Evolutionary conservation across 768 basidiomycete species (phyloP), one percentile per base, ranked within the genome.

Genomic region (Sarcomyxa edulis): DNA sequence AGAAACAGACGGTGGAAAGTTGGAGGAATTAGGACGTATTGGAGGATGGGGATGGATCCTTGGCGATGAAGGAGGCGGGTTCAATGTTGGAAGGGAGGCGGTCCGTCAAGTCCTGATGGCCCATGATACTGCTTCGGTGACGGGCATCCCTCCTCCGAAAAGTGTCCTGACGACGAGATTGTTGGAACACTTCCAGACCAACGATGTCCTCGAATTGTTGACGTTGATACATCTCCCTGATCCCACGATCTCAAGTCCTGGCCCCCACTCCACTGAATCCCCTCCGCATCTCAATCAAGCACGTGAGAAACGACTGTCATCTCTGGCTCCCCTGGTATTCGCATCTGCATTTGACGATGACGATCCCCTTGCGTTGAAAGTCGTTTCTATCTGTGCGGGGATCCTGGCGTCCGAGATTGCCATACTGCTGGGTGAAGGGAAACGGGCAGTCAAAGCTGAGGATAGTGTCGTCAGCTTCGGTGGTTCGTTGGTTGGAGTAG

Each of bases 21-120:
- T 84, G 15, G 53, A 72, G 33, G 79, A 86, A 49, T 69, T 86
- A 28, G 84, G 78, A 1, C 71, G 87, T 6, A 69, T 76, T 21
- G 86, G 87, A 3, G 86, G 87, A 1, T 88, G 82, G 83, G 86
- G 87, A 1, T 88, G 85, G 84, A 78, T 89, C 14, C 65, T 89
- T 8, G 85, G 87, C 6, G 87, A 90, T 52, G 87, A 90, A 54
- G 89, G 89, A 8, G 79, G 85, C 15, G 88, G 88, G 8, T 91
- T 75, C 50, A 73, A 83, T 51, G 80, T 90, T 42, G 89, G 89
- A 5, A 69, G 84, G 25, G 84, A 86, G 52, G 72, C 87, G 0
- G 53, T 90, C 15, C 80, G 88, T 4, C 72, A 82, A 45, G 70
- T 90, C 34, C 62, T 86, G 33, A 45, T 64, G 6, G 74, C 77